These are phyloP conservation scores for Lagenaria siceraria DNA, from an alignment of 306 rosid species.

Conservation along the genomic window DNA sequence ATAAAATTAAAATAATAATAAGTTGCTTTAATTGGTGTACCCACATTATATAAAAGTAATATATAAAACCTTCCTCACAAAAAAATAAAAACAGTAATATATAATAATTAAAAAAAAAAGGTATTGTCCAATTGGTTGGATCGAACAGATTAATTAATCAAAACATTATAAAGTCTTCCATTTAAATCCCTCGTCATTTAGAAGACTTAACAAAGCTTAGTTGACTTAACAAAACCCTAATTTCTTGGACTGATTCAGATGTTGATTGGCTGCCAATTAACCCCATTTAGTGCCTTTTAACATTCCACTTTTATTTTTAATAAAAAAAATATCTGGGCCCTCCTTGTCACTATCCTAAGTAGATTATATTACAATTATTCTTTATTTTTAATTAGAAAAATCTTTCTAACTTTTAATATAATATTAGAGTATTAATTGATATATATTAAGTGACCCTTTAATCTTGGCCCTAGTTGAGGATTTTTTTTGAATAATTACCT, in stretches of 20 bases:
- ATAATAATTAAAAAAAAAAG: background rate
- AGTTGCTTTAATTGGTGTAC: background rate
- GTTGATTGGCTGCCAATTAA: background rate
- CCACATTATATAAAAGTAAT: background rate
- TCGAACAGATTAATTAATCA: background rate
- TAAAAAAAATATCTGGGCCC: background rate
- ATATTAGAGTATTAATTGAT: background rate
- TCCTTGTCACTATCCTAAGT: background rate
- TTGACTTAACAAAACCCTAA: constrained; percentile 5
- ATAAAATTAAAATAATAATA: background rate
- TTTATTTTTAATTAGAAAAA: background rate
- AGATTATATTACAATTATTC: background rate
- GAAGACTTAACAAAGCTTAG: background rate
- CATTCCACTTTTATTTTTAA: background rate
- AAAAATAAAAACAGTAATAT: no score
- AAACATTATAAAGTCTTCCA: background rate
- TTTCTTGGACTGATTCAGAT: background rate
- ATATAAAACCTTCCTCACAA: background rate
- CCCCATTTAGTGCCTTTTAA: background rate
- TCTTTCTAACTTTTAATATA: background rate
- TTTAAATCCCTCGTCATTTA: background rate
- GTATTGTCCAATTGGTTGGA: background rate
- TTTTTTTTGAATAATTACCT: background rate
- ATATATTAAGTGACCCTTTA: background rate
- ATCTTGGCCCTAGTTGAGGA: background rate